Evolutionary conservation across 2,329 filamentous ascomycete genomes (phyloP).

Genomic region (Samsoniella hepiali): DNA sequence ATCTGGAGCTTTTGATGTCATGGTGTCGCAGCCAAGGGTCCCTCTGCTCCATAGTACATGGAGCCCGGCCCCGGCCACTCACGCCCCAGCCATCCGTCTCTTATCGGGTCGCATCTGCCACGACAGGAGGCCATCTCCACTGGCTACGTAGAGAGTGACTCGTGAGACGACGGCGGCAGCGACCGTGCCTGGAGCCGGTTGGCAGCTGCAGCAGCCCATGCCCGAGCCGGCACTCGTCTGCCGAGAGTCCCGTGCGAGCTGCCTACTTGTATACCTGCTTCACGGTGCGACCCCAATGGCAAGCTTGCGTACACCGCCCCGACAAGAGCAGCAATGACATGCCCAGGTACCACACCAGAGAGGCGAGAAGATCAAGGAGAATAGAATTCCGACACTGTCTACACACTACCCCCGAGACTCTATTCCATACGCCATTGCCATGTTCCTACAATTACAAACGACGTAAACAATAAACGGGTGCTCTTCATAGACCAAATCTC

Average conservation of each 20-base stretch:
- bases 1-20: constrained; percentile 4
- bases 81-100: background rate
- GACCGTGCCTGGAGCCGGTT: background rate
- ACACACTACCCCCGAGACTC: background rate
- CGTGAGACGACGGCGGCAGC: too few relatives aligned
- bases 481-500: background rate
- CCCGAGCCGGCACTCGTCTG: background rate
- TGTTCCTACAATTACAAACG: background rate
- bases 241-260: background rate
- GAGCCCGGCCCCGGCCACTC: background rate
- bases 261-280: too few relatives aligned
- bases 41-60: background rate
- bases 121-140: background rate
- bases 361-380: too few relatives aligned
- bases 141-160: background rate
- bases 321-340: background rate
- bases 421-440: background rate
- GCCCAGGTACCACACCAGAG: background rate
- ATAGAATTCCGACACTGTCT: background rate
- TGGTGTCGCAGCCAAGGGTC: background rate
- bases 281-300: too few relatives aligned
- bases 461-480: background rate
- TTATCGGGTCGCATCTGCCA: background rate
- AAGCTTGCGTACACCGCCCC: too few relatives aligned
- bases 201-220: background rate